Conservation (phyloP, 2,329 filamentous ascomycete genomes). For the Cadophora malorum region DNA sequence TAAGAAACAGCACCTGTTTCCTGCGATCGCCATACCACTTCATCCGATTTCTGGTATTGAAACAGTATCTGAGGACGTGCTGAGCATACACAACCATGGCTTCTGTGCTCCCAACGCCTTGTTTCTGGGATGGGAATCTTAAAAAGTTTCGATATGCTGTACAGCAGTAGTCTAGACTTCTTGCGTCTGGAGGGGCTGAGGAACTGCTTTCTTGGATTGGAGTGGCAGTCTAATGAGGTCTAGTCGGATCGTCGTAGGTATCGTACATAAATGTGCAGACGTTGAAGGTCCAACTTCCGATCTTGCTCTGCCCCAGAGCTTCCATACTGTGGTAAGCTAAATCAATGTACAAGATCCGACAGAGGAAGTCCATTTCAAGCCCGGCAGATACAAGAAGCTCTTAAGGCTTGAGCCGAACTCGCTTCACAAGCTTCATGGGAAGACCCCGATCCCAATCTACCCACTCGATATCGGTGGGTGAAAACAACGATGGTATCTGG, state of each 20-base stretch:
- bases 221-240: background rate
- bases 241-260: background rate
- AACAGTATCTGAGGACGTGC: background rate
- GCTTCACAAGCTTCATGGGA: background rate
- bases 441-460: background rate
- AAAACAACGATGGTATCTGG: no score
- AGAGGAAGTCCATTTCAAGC: background rate
- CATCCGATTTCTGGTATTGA: slow-evolving; percentile 5
- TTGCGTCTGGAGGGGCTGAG: background rate
- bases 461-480: no score
- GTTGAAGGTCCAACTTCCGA: background rate
- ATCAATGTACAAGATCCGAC: background rate
- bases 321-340: background rate
- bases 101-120: background rate
- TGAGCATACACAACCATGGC: background rate
- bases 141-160: background rate
- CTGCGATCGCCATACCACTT: background rate
- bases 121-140: background rate
- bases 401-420: background rate
- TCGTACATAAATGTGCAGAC: background rate
- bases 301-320: background rate
- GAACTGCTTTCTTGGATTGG: background rate
- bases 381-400: slow-evolving; percentile 5
- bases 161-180: background rate
- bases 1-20: background rate